Evolutionary conservation across 73 alveolate genomes (phyloP).

Genomic region (Uronychia binucleata): DNA sequence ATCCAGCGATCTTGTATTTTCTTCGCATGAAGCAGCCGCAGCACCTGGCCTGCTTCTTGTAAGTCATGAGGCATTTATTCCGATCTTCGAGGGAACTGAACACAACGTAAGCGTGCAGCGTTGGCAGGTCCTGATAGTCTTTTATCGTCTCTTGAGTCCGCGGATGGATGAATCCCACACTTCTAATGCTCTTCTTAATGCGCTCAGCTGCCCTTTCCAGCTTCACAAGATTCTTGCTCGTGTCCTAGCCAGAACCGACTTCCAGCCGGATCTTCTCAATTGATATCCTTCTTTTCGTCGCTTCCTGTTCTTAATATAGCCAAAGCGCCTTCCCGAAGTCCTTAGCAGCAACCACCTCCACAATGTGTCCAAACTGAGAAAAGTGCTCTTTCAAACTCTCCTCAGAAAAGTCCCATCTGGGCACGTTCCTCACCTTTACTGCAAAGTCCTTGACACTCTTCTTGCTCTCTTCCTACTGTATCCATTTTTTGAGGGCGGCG

Average conservation of each 20-base stretch:
- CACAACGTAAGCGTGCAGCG: background rate
- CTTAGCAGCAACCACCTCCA: background rate
- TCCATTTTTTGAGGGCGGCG: background rate
- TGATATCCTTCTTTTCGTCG: background rate
- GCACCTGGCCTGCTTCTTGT: background rate
- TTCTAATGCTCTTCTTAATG: background rate
- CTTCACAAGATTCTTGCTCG: background rate
- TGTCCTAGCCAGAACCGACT: background rate
- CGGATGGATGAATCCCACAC: background rate
- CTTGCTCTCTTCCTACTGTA: background rate
- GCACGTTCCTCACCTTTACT: background rate
- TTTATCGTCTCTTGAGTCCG: background rate
- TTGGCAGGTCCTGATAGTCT: background rate
- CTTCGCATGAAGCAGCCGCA: background rate
- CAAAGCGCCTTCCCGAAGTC: background rate
- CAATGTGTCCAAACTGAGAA: background rate
- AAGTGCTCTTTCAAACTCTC: background rate
- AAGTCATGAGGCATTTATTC: background rate
- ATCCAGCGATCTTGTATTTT: background rate
- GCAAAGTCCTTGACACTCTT: background rate
- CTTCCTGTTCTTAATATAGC: background rate
- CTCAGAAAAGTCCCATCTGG: background rate
- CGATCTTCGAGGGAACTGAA: background rate
- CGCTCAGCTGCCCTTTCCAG: background rate
- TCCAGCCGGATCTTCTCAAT: background rate